A percentile compares a stretch with the other conserved stretches of the same genome.
Evolutionary conservation across 495 filamentous ascomycete species (phyloP).

Genomic region (Neurospora tetraspora): DNA sequence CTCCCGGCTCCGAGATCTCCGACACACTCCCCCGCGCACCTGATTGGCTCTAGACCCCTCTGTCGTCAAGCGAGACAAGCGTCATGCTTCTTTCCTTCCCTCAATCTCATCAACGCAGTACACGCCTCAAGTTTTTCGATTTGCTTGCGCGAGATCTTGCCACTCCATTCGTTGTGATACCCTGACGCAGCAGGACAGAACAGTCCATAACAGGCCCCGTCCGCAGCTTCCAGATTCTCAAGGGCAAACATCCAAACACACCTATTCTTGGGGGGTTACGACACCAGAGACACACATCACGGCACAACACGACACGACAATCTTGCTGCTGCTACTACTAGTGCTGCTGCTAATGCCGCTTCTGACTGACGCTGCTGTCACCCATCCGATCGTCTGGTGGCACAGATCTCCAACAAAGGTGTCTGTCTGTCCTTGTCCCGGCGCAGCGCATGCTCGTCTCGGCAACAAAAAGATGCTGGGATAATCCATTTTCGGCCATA

Average conservation of each 20-base stretch:
- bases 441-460: neutral
- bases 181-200: neutral
- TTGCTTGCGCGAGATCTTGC: neutral
- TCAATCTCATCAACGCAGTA: neutral
- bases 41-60: neutral
- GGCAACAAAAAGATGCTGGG: neutral
- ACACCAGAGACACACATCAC: neutral
- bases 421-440: neutral
- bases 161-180: neutral
- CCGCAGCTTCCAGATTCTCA: neutral
- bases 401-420: slow-evolving; percentile 8
- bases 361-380: slow-evolving; percentile 6
- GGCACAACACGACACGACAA: neutral
- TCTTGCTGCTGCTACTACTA: neutral
- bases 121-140: neutral
- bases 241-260: neutral
- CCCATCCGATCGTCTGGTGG: slow-evolving; percentile 6
- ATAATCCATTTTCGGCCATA: neutral
- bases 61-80: neutral
- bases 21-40: neutral
- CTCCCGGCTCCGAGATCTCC: neutral
- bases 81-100: neutral
- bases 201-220: neutral
- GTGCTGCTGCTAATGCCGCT: neutral
- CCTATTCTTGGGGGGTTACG: neutral